Percentiles rank a stretch among this genome's conserved stretches.
Evolutionary conservation across 768 basidiomycete species (phyloP).

Genomic region (Suillus weaverae): DNA sequence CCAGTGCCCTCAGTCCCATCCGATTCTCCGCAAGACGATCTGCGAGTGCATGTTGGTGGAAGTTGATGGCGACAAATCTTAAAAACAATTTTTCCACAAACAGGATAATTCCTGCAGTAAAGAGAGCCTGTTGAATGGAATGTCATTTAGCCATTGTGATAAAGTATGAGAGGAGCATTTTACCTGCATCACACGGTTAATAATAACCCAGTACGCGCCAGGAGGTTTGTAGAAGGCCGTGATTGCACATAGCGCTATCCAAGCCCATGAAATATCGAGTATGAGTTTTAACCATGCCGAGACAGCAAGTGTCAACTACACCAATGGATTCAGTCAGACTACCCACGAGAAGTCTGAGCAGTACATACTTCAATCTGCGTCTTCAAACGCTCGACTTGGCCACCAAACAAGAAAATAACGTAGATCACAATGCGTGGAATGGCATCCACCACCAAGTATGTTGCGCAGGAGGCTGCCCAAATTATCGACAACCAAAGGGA

Average conservation of each 20-base stretch:
- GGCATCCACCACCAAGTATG: conserved; percentile 64
- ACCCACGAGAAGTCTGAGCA: not conserved
- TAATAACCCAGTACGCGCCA: conserved; percentile 62
- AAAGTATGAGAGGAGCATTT: conserved; percentile 13
- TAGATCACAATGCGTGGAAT: conserved; percentile 57
- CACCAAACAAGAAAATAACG: conserved; percentile 53
- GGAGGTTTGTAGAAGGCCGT: conserved; percentile 57
- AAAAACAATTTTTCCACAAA: conserved; percentile 62
- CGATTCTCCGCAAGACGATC: conserved; percentile 73
- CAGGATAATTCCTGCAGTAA: conserved; percentile 43
- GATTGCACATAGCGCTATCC: conserved; percentile 71
- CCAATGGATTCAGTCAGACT: conserved; percentile 2
- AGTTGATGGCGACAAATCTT: conserved; percentile 77
- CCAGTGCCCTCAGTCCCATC: conserved; percentile 67
- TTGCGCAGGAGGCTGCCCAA: conserved; percentile 62
- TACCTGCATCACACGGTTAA: conserved; percentile 75
- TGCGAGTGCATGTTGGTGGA: conserved; percentile 73
- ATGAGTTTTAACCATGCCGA: conserved; percentile 70
- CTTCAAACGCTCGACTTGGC: conserved; percentile 64
- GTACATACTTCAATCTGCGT: conserved; percentile 63
- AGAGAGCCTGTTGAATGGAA: conserved; percentile 39
- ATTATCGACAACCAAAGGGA: conserved; percentile 69
- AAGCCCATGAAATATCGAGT: conserved; percentile 67
- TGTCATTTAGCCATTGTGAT: conserved; percentile 10
- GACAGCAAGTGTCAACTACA: conserved; percentile 65